These are phyloP conservation scores for Tetrahymena malaccensis DNA, from an alignment of 73 alveolate genomes.

Conservation along the genomic window DNA sequence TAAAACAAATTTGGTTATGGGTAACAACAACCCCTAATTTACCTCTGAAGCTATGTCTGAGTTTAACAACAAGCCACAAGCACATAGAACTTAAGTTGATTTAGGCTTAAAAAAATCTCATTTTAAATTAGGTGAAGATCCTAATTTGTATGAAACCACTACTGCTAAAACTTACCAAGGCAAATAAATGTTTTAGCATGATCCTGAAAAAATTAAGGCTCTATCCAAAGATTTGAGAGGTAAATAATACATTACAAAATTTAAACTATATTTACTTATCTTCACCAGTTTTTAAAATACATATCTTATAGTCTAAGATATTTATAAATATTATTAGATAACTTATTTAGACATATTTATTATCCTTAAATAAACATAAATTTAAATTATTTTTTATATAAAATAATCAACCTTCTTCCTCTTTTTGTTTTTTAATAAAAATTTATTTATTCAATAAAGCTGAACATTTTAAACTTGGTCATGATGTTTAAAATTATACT, in stretches of 20 bases:
- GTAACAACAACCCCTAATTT: constrained; percentile 9
- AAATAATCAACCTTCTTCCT: too few species aligned
- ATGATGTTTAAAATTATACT: constrained; percentile 12
- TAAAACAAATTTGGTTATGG: constrained; percentile 29
- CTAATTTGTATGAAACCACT: background rate
- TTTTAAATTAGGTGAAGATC: constrained; percentile 1
- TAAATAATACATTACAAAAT: background rate
- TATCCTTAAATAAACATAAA: too few species aligned
- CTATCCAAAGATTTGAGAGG: background rate
- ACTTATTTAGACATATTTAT: too few species aligned
- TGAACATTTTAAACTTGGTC: constrained; percentile 23
- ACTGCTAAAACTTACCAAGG: background rate
- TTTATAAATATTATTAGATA: too few species aligned
- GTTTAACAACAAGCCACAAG: background rate
- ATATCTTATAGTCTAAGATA: too few species aligned
- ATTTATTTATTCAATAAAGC: too few species aligned
- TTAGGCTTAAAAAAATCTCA: constrained; percentile 4
- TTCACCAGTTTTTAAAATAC: too few species aligned
- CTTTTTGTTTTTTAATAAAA: background rate
- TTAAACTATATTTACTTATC: too few species aligned
- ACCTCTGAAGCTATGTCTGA: constrained; percentile 6
- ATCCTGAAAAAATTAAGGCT: background rate
- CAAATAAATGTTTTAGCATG: background rate
- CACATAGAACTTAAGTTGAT: background rate
- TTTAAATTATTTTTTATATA: too few species aligned